Evolutionary conservation across 768 basidiomycete species (phyloP).

Genomic region (Agrocybe chaxingu): DNA sequence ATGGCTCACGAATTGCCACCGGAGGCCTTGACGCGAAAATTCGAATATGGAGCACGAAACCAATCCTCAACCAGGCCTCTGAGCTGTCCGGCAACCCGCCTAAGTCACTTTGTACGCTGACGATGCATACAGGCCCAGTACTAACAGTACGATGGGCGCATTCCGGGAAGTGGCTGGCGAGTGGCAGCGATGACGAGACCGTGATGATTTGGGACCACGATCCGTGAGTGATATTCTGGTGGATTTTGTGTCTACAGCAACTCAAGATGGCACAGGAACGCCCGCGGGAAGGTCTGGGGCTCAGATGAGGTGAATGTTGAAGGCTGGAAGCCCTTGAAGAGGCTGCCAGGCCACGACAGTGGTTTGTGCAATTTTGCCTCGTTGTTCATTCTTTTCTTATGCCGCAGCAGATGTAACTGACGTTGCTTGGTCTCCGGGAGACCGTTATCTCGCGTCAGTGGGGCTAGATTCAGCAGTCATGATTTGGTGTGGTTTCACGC

Average conservation of each 20-base stretch:
- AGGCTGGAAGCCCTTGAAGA: constrained; percentile 92
- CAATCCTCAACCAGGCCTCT: constrained; percentile 76
- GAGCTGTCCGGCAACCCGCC: constrained; percentile 70
- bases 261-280: constrained; percentile 43
- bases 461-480: constrained; percentile 89
- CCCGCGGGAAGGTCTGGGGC: constrained; percentile 88
- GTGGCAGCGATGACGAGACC: constrained; percentile 93
- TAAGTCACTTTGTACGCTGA: constrained; percentile 85
- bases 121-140: constrained; percentile 93
- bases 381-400: not conserved
- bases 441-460: constrained; percentile 89
- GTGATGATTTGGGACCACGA: constrained; percentile 98
- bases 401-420: constrained; percentile 81
- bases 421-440: constrained; percentile 92
- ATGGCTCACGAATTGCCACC: constrained; percentile 95
- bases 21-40: constrained; percentile 95
- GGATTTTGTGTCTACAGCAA: constrained; percentile 2
- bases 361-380: constrained; percentile 45
- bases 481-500: constrained; percentile 91
- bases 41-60: constrained; percentile 95
- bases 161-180: constrained; percentile 90
- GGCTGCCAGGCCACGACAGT: constrained; percentile 91
- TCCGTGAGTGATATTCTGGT: constrained; percentile 59
- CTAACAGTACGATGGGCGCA: constrained; percentile 91
- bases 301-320: constrained; percentile 95